Base-by-base conservation (phyloP, 2,329 filamentous ascomycete species). In the Ascochyta viciae-villosae region DNA sequence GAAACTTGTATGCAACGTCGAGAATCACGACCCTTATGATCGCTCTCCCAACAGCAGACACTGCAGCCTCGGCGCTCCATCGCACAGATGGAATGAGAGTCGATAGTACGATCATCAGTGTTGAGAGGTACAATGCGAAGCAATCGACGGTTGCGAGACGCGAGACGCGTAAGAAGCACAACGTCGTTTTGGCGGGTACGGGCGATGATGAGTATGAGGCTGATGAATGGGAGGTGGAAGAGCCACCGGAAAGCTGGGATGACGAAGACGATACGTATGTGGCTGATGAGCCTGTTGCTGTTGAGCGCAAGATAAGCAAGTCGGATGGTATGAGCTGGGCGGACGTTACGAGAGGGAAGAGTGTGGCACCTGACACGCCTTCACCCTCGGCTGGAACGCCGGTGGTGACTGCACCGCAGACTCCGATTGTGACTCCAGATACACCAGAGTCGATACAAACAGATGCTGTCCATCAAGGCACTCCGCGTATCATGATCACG, bases 21-120 rank as follows among this genome's bases (percentile, higher is more conserved):
- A 38, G 50, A n/a, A 60, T 64, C 7, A 67, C 65, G 0, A 67
- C 65, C 0, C 31, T 65, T 1, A 61, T 66, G 23, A 23, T 67
- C 5, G 45, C 48, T 2, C 57, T 67, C 35, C 54, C 51, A n/a
- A 59, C 48, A 4, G 29, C 27, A 6, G 38, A 43, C 2, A 56
- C 54, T 7, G 61, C 63, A 22, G 24, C n/a, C 16, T 44, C 39
- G 10, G 62, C 61, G 6, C 61, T 60, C 31, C 26, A 50, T 10
- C 41, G 46, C 0, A 62, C 54, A 2, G 57, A 67, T 13, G 57
- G 59, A 1, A 24, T 53, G 15, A 46, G 38, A 9, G 22, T 66
- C n/a, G 55, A 52, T 4, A 58, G 40, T n/a, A 58, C 54, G 3
- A 42, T 66, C 6, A 43, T 67, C 1, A 49, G 45, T 2, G 63